Conservation (phyloP, 2,329 filamentous ascomycete species). For the Penicillium sp. region DNA sequence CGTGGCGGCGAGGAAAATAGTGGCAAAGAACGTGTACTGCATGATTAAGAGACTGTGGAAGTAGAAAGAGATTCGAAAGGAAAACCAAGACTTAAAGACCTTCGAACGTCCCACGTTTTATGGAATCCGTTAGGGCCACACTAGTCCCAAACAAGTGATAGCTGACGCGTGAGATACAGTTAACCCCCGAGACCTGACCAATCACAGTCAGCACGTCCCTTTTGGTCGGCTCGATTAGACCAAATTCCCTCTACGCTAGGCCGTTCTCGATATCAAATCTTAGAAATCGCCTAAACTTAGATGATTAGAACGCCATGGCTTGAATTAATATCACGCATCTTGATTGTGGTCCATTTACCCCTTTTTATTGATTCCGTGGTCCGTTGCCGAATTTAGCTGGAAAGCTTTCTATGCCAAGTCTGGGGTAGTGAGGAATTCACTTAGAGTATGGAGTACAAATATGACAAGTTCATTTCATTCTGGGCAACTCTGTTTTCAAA, state of each 20-base stretch:
- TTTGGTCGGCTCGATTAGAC: neutral
- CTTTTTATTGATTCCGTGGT: neutral
- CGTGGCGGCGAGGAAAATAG: conserved; percentile 23
- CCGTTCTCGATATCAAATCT: neutral
- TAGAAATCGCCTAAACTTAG: neutral
- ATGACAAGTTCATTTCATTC: too few species aligned
- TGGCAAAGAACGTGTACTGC: conserved; percentile 26
- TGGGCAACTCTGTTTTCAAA: neutral
- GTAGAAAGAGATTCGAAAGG: neutral
- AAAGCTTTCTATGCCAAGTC: neutral
- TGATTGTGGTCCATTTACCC: neutral
- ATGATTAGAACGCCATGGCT: neutral
- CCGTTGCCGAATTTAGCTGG: conserved; percentile 1
- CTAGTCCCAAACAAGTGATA: neutral
- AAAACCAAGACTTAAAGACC: neutral
- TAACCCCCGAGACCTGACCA: neutral
- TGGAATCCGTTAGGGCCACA: too few species aligned
- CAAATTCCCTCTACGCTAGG: neutral
- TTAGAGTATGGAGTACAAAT: too few species aligned
- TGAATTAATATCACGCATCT: neutral
- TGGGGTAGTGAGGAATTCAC: neutral
- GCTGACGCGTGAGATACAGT: neutral
- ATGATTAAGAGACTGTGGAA: conserved; percentile 15
- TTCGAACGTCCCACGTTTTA: neutral
- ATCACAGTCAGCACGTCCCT: neutral